Evolutionary conservation across 129 eudicot genomes (phyloP), one percentile per base, ranked within the genome.

Genomic region (Scalesia atractyloides): DNA sequence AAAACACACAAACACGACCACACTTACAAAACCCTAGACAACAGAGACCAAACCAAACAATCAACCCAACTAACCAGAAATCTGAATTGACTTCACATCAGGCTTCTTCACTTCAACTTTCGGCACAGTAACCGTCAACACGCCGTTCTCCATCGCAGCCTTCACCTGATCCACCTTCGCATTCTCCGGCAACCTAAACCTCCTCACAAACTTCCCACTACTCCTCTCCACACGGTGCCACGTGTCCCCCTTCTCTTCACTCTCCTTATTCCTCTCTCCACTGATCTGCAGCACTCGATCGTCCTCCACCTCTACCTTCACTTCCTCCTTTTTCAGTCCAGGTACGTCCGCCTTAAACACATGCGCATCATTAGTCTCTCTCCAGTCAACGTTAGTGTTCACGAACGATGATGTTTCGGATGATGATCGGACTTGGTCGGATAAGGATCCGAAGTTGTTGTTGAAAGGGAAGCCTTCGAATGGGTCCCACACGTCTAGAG

Each of bases 301-400:
- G 7, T 83, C 87, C 56, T 86, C 87, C 9, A 86, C 70, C 52
- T 86, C 83, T 1, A 86, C 90, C 75, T 86, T 86, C 57, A 86
- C 84, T 18, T 86, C 85, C 48, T 86, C 91, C 71, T 86, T 80
- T 4, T 83, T 83, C 22, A 86, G 65, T n/a, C 90, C 90, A 0
- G 85, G 83, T 4, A 83, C 41, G 5, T 86, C 90, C 37, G 81
- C 90, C 67, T 83, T 82, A 71, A 83, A 72, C 70, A 76, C 87
- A 47, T 79, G 85, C 0, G 81, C 79, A 3, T 80, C 78, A 0
- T 56, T 46, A 0, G 87, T 86, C 76, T 86, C 91, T 59, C 77
- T 86, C 91, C 91, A 86, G 64, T 86, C 88, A 16, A 83, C 65
- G 2, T 11, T 57, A 0, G 81, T 66, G 39, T 30, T 47, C 4